These are phyloP conservation scores for Ashbya aceris DNA, from an alignment of 1,139 yeast genomes.

Conservation along the genomic window DNA sequence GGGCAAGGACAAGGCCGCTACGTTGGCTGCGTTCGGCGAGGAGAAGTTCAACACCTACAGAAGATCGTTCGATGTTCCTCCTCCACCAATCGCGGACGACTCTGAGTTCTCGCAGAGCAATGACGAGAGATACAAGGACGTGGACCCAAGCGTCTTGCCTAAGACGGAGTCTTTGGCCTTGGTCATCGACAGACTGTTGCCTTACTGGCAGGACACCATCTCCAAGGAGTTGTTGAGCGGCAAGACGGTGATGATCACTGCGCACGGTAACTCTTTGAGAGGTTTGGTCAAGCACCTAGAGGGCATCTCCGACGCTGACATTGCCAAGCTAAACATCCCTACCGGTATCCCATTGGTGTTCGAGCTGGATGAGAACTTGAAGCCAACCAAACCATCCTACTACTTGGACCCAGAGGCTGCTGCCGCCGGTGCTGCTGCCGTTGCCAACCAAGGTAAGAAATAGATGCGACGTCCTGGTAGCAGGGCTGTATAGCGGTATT, in stretches of 20 bases:
- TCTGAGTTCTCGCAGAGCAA: conserved; percentile 78
- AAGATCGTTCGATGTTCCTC: conserved; percentile 96
- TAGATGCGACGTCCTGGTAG: conserved; percentile 2
- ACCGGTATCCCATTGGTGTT: conserved; percentile 98
- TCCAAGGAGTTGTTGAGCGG: conserved; percentile 75
- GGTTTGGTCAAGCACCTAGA: conserved; percentile 95
- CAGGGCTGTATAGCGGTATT: too few relatives aligned
- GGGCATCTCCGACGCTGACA: conserved; percentile 82
- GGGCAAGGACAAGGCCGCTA: conserved; percentile 96
- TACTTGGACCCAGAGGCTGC: conserved; percentile 99
- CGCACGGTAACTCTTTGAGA: conserved; percentile 98
- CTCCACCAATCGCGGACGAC: conserved; percentile 74
- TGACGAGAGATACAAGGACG: conserved; percentile 74
- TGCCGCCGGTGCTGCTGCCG: conserved; percentile 99
- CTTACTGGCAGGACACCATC: conserved; percentile 95
- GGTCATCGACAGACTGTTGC: conserved; percentile 94
- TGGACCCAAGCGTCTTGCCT: conserved; percentile 83
- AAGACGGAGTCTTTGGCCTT: conserved; percentile 90
- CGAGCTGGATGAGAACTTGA: conserved; percentile 81
- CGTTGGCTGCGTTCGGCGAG: conserved; percentile 78
- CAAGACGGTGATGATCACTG: conserved; percentile 88
- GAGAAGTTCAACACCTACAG: conserved; percentile 96
- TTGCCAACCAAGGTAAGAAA: conserved; percentile 89
- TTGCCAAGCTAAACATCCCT: conserved; percentile 92
- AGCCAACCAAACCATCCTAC: conserved; percentile 88